These are phyloP conservation scores for Trichoderma endophyticum DNA, from an alignment of 2,329 filamentous ascomycete genomes.

Conservation along the genomic window DNA sequence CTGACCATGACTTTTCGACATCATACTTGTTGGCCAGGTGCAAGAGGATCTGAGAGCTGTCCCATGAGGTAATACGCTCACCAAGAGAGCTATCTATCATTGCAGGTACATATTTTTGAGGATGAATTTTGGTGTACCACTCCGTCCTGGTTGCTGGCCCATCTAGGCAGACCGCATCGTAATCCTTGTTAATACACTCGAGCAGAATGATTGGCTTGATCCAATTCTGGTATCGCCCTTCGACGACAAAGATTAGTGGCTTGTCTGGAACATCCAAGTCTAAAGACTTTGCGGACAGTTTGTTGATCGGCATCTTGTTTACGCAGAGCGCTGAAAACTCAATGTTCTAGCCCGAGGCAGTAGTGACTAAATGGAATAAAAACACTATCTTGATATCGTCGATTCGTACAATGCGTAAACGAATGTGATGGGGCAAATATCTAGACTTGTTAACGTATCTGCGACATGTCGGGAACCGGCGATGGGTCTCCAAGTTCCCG, in stretches of 20 bases:
- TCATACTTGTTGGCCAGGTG: conserved; percentile 12
- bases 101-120: conserved; percentile 17
- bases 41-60: conserved; percentile 16
- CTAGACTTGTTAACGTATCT: background rate
- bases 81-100: conserved; percentile 12
- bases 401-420: background rate
- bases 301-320: conserved; percentile 11
- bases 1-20: background rate
- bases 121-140: conserved; percentile 15
- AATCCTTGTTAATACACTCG: background rate
- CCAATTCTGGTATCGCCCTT: conserved; percentile 17
- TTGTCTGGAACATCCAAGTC: conserved; percentile 14
- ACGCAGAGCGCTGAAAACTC: background rate
- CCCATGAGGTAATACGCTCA: conserved; percentile 9
- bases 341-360: background rate
- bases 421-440: background rate
- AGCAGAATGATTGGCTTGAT: conserved; percentile 18
- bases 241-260: conserved; percentile 14
- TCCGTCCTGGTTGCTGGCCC: conserved; percentile 7
- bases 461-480: background rate
- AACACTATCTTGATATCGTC: background rate
- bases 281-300: background rate
- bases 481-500: background rate
- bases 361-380: too few relatives aligned
- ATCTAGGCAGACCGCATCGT: conserved; percentile 9